Base-by-base conservation (phyloP, 176 grass and related monocot species). In the Juncus inflexus region DNA sequence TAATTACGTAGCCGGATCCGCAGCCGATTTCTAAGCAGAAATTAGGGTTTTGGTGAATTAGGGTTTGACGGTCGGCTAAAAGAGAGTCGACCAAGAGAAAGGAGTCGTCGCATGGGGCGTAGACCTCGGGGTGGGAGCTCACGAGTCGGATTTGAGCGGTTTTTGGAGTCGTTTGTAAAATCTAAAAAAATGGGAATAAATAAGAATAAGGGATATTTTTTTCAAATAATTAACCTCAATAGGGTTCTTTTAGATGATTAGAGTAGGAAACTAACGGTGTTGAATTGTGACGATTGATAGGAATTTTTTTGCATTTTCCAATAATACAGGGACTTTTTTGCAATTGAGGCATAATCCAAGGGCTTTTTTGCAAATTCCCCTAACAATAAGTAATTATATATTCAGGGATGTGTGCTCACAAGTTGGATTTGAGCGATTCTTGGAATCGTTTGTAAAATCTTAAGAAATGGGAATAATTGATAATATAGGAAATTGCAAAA, bases 71-170 rank as follows among this genome's bases (percentile, higher is more conserved):
- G 61, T 97, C 94, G 38, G 94, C 90, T 59, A 97, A 78, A 19
- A 97, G 85, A 3, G 94, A 87, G 89, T 97, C 94, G 58, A 97
- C 94, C 28, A 97, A 77, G 3, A 81, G 80, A 86, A 91, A 97
- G 2, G 94, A 92, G 77, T 97, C 88, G 59, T 97, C 88, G 40
- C 88, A 97, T 76, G 94, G 88, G 42, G 89, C 88, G 54, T 97
- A 97, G 64, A 97, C 94, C 60, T 97, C 85, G 6, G 88, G 85
- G 77, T 97, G 94, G 60, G 55, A 40, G 15, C 84, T 82, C 0
- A 97, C 80, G 54, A 91, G 83, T 9, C 62, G 83, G 39, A 97
- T 97, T 74, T 97, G 80, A 15, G 94, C 88, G 19, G 78, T 97
- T 82, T 83, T 97, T 15, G 81, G 55, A 61, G 67, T 52, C 66